Base-by-base conservation (phyloP, 805 yeast species). In the Yamadazyma ubonensis region DNA sequence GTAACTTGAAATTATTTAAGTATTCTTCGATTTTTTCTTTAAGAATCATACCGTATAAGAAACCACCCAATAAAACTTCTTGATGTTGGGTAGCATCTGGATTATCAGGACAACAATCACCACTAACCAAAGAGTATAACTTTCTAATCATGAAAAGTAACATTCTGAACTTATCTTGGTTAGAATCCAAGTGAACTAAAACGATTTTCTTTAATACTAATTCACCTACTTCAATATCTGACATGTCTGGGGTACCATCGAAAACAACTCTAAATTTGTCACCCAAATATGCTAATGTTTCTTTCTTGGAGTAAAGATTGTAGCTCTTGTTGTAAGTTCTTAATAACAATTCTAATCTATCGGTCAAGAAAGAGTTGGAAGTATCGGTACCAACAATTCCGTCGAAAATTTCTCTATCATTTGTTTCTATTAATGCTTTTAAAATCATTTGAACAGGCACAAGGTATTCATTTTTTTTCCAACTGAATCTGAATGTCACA, bases 41-140 rank as follows among this genome's bases (percentile, higher is more conserved):
- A 55, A 93, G 65, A 50, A 93, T 91, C 96, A 90, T 90, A 51
- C 97, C 97, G 54, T 88, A 93, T 40, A 93, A 72, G 76, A 93
- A 87, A 11, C 99, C 99, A 49, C 98, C 98, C 42, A 93, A 75
- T 47, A 93, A 68, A 22, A 93, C 86, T 68, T 93, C 99, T 68
- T 93, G 99, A 73, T 93, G 97, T 73, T 93, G 99, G 7, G 96
- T 87, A 36, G 98, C 95, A 81, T 93, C 99, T 60, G 99, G 99
- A 67, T 93, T 93, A 64, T 93, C 99, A 12, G 96, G 91, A 38
- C 90, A 71, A 64, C 97, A 91, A 59, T 91, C 96, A 45, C 97
- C 97, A 26, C 96, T 96, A 32, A 91, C 98, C 49, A 93, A 75
- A 0, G 98, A 76, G 62, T 93, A 93, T 45, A 93, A 75, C 67